Evolutionary conservation across 208 protist genomes (phyloP).

Genomic region (Herpetomonas tarakana): DNA sequence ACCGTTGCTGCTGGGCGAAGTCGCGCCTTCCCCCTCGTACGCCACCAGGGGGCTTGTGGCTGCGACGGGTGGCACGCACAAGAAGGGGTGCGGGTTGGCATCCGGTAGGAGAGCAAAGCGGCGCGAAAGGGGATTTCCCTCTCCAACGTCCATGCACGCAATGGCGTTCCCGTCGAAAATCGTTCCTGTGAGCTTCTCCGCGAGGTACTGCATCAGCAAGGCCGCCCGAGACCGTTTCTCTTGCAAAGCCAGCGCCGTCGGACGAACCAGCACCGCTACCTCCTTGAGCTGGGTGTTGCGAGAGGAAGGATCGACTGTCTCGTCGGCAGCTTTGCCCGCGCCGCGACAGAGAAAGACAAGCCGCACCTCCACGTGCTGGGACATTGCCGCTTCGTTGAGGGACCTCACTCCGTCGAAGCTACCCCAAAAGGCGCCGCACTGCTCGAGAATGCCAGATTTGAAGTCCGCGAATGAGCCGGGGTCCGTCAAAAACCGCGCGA

Average conservation of each 20-base stretch:
- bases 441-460: constrained; percentile 20
- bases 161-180: constrained; percentile 71
- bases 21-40: too few relatives aligned
- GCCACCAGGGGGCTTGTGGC: background rate
- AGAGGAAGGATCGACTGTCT: background rate
- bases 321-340: background rate
- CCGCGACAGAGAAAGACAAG: constrained; percentile 11
- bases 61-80: background rate
- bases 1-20: too few relatives aligned
- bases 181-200: constrained; percentile 52
- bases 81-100: background rate
- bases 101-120: too few relatives aligned
- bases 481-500: constrained; percentile 47
- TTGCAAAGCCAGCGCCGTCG: background rate
- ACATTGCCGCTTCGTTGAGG: constrained; percentile 6
- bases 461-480: constrained; percentile 50
- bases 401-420: constrained; percentile 32
- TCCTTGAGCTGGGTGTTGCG: constrained; percentile 17
- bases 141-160: constrained; percentile 15
- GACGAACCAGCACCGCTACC: constrained; percentile 14
- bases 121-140: too few relatives aligned
- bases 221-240: constrained; percentile 15
- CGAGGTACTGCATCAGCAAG: constrained; percentile 55
- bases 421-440: constrained; percentile 33
- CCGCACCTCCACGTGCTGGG: constrained; percentile 5